Percentiles rank a stretch among this genome's conserved stretches.
These are phyloP conservation scores for Nicotiana undulata DNA, from an alignment of 257 asterid genomes.

Conservation along the genomic window DNA sequence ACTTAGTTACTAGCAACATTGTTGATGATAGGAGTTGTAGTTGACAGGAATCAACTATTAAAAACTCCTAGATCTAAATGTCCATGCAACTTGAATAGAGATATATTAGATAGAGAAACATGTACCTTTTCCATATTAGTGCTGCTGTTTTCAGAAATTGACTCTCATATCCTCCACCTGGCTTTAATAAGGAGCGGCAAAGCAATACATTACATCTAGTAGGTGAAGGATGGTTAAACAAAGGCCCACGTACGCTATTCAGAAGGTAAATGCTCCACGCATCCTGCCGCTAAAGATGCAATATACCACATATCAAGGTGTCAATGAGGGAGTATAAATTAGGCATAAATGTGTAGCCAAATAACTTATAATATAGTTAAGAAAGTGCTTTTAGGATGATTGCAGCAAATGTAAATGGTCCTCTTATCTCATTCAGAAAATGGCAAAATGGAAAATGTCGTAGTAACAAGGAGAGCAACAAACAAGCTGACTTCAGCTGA, in stretches of 20 bases:
- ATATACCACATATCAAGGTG: neutral
- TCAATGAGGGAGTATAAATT: neutral
- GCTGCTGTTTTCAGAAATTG: slow-evolving; percentile 22
- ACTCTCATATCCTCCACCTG: slow-evolving; percentile 27
- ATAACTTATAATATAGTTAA: neutral
- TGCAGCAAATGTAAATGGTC: neutral
- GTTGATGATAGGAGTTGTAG: neutral
- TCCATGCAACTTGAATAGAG: neutral
- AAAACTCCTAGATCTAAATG: neutral
- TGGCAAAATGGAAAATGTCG: no score
- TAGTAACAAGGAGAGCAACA: neutral
- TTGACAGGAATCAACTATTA: neutral
- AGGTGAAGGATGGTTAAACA: slow-evolving; percentile 1
- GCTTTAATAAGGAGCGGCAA: slow-evolving; percentile 30
- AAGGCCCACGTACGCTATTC: slow-evolving; percentile 15
- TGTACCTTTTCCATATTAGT: slow-evolving; percentile 20
- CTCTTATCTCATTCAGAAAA: neutral
- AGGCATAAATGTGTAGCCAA: neutral
- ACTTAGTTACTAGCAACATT: neutral
- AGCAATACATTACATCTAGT: slow-evolving; percentile 18
- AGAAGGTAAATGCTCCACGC: slow-evolving; percentile 22
- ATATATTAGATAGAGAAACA: neutral
- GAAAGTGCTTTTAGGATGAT: neutral
- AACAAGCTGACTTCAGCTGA: neutral
- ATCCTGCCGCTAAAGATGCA: slow-evolving; percentile 27